phyloP scores from a whole-genome alignment of 768 basidiomycete genomes.

The Cantharellus anzutake region DNA sequence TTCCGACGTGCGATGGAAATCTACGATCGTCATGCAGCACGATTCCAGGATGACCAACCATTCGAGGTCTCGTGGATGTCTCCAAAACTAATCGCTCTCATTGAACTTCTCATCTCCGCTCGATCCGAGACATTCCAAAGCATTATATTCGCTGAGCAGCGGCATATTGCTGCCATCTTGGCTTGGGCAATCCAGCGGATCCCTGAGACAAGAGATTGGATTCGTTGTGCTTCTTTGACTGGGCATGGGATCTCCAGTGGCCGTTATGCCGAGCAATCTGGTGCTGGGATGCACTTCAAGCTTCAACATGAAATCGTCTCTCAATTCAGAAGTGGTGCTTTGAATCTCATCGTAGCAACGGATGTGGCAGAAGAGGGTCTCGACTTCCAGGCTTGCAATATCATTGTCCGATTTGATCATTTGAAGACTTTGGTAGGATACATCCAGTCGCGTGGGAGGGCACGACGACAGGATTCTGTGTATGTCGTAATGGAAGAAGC shows the following conservation, averaged over 20 bases:
- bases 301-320: slow-evolving; percentile 41
- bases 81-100: slow-evolving; percentile 47
- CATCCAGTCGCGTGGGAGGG: slow-evolving; percentile 76
- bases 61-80: slow-evolving; percentile 38
- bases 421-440: slow-evolving; percentile 73
- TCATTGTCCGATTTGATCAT: slow-evolving; percentile 72
- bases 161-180: slow-evolving; percentile 57
- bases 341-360: slow-evolving; percentile 64
- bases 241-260: slow-evolving; percentile 40
- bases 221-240: slow-evolving; percentile 46
- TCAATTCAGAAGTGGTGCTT: slow-evolving; percentile 40
- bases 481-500: slow-evolving; percentile 58
- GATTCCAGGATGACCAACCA: background rate
- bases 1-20: background rate
- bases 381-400: slow-evolving; percentile 79
- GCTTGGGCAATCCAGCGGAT: slow-evolving; percentile 43
- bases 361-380: slow-evolving; percentile 85
- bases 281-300: slow-evolving; percentile 32
- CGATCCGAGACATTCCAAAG: slow-evolving; percentile 39
- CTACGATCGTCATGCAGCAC: slow-evolving; percentile 1
- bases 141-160: slow-evolving; percentile 76
- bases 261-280: slow-evolving; percentile 16
- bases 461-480: slow-evolving; percentile 52
- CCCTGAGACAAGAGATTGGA: slow-evolving; percentile 33
- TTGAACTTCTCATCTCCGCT: slow-evolving; percentile 29